Conservation (phyloP, 2,329 filamentous ascomycete species). For the Xylaria sp. region DNA sequence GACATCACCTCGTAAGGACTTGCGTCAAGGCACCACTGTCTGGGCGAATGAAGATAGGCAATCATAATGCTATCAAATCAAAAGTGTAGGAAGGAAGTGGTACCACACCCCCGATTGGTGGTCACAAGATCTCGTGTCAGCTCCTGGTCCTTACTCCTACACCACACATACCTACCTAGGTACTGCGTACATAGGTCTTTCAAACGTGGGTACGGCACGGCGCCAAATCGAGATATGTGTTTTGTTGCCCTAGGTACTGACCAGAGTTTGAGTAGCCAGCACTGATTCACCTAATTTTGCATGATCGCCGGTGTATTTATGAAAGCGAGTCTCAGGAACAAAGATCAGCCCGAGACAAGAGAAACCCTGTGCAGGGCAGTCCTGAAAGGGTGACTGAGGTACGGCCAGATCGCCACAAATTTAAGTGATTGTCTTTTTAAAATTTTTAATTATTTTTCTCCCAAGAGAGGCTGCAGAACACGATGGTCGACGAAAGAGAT, state of each 20-base stretch:
- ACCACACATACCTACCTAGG: no score
- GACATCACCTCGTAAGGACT: no score
- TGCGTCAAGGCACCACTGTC: no score
- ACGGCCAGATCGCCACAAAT: no score
- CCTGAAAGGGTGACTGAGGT: no score
- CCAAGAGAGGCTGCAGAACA: no score
- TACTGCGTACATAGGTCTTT: not conserved
- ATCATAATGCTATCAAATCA: not conserved
- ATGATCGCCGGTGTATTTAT: not conserved
- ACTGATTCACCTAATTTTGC: not conserved
- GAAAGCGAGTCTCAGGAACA: not conserved
- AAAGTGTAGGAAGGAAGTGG: not conserved
- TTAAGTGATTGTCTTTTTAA: not conserved
- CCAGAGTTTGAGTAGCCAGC: no score
- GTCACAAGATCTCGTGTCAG: not conserved
- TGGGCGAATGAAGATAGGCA: not conserved
- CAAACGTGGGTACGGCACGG: no score
- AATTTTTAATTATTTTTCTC: no score
- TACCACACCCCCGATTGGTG: not conserved
- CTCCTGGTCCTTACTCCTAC: conserved; percentile 2
- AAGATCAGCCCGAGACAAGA: not conserved
- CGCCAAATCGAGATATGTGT: no score
- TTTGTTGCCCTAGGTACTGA: no score
- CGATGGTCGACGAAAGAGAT: no score
- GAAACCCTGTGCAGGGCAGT: not conserved